Conservation (phyloP, 2,329 filamentous ascomycete genomes). For the Hortaea sp. region DNA sequence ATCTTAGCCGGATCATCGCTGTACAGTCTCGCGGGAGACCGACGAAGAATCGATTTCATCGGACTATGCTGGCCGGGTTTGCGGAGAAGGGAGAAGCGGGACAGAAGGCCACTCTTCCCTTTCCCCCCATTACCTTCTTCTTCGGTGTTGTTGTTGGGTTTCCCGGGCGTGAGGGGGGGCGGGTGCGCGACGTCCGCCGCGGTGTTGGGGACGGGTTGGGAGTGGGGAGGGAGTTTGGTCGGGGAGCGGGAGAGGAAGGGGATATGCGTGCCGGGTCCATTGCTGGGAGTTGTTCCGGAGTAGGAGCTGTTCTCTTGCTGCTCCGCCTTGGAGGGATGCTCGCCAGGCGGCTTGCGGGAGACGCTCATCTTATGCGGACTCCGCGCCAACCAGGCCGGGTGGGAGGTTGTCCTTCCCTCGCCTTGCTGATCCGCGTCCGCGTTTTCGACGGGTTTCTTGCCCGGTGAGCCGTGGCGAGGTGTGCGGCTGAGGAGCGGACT, state of each 20-base stretch:
- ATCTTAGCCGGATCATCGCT: slow-evolving; percentile 49
- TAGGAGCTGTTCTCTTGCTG: slow-evolving; percentile 1
- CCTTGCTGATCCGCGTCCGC: background rate
- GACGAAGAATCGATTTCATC: slow-evolving; percentile 51
- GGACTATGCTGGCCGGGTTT: slow-evolving; percentile 25
- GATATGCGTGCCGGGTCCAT: background rate
- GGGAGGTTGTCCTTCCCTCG: too few relatives aligned
- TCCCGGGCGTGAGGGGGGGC: slow-evolving; percentile 8
- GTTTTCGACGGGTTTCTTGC: slow-evolving; percentile 1
- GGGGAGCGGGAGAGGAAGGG: slow-evolving; percentile 26
- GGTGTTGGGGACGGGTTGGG: background rate
- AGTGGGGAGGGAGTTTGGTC: slow-evolving; percentile 11
- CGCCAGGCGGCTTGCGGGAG: slow-evolving; percentile 8
- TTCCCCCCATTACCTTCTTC: slow-evolving; percentile 6
- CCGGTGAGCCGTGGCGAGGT: slow-evolving; percentile 1
- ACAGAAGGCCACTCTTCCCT: slow-evolving; percentile 23
- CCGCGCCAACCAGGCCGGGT: slow-evolving; percentile 18
- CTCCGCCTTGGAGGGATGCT: slow-evolving; percentile 2
- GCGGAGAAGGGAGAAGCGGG: slow-evolving; percentile 40
- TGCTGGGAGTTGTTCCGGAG: slow-evolving; percentile 5
- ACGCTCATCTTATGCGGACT: slow-evolving; percentile 19
- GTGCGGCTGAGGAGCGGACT: slow-evolving; percentile 7
- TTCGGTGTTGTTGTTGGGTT: slow-evolving; percentile 7
- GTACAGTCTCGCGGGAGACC: slow-evolving; percentile 48
- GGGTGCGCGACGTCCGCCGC: background rate